These are phyloP conservation scores for Thecaphora frezii DNA, from an alignment of 1,284 basidiomycete species.

Conservation along the genomic window DNA sequence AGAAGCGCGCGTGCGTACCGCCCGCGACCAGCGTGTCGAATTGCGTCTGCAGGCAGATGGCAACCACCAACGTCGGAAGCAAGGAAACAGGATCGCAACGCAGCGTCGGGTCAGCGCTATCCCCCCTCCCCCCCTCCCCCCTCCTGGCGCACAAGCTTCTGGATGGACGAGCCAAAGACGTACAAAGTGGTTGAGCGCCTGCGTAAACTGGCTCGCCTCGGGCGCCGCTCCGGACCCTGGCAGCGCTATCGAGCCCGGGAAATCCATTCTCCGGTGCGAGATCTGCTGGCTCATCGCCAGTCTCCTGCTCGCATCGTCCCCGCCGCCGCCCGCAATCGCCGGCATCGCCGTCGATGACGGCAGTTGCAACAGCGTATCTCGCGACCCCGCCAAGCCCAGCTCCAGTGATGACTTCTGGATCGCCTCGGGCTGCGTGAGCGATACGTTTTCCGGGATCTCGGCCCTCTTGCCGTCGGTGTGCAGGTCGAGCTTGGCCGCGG, in stretches of 20 bases:
- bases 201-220: slow-evolving; percentile 47
- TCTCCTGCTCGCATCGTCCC: slow-evolving; percentile 29
- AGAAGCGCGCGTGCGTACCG: slow-evolving; percentile 42
- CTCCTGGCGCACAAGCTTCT: too few relatives aligned
- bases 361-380: slow-evolving; percentile 19
- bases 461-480: slow-evolving; percentile 55
- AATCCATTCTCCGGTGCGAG: slow-evolving; percentile 23
- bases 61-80: too few relatives aligned
- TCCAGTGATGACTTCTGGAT: slow-evolving; percentile 35
- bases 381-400: slow-evolving; percentile 14
- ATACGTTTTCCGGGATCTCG: slow-evolving; percentile 50
- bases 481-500: slow-evolving; percentile 28
- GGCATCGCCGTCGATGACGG: slow-evolving; percentile 46
- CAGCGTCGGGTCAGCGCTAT: not conserved
- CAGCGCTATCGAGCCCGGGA: slow-evolving; percentile 12
- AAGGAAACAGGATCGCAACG: not conserved
- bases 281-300: slow-evolving; percentile 47
- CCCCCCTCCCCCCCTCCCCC: not conserved
- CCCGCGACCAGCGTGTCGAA: slow-evolving; percentile 32
- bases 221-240: slow-evolving; percentile 14
- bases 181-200: slow-evolving; percentile 47
- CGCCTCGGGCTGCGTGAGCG: slow-evolving; percentile 56
- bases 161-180: too few relatives aligned
- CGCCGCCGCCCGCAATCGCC: slow-evolving; percentile 15
- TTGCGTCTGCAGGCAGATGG: slow-evolving; percentile 18